phyloP scores from a whole-genome alignment of 1,284 basidiomycete genomes.

The Apiotrichum mycotoxinovorans region DNA sequence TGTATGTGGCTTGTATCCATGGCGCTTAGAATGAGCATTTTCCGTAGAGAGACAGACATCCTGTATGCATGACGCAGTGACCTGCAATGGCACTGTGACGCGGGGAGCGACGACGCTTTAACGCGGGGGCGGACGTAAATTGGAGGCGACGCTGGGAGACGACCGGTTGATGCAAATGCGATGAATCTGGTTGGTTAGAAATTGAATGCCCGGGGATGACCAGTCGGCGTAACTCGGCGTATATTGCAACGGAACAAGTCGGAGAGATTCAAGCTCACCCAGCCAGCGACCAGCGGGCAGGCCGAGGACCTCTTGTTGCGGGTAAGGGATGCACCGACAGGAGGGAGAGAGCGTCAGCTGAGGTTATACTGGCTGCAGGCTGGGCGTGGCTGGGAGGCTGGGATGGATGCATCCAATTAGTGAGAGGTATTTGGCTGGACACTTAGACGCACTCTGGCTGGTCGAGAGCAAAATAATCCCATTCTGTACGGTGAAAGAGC shows the following conservation, averaged over 20 bases:
- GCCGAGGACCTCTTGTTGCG: too few relatives aligned
- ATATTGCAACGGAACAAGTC: not conserved
- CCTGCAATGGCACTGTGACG: too few relatives aligned
- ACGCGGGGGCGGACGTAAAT: too few relatives aligned
- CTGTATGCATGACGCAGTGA: not conserved
- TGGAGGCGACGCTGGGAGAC: too few relatives aligned
- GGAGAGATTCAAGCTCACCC: not conserved
- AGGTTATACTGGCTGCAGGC: too few relatives aligned
- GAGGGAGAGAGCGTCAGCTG: too few relatives aligned
- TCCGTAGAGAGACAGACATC: not conserved
- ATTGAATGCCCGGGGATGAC: not conserved
- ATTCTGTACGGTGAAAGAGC: too few relatives aligned
- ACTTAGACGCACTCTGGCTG: not conserved
- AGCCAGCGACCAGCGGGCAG: too few relatives aligned
- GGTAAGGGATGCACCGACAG: too few relatives aligned
- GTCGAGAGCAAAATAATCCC: not conserved
- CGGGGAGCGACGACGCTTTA: too few relatives aligned
- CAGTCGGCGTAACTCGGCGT: slow-evolving; percentile 2
- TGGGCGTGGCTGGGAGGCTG: too few relatives aligned
- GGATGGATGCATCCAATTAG: slow-evolving; percentile 1
- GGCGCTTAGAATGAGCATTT: not conserved
- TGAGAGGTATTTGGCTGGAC: not conserved
- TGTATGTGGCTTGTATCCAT: not conserved
- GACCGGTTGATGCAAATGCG: not conserved
- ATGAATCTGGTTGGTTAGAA: not conserved